These are phyloP conservation scores for Blastobotrys petasosporus DNA, from an alignment of 1,139 yeast genomes.

Conservation along the genomic window DNA sequence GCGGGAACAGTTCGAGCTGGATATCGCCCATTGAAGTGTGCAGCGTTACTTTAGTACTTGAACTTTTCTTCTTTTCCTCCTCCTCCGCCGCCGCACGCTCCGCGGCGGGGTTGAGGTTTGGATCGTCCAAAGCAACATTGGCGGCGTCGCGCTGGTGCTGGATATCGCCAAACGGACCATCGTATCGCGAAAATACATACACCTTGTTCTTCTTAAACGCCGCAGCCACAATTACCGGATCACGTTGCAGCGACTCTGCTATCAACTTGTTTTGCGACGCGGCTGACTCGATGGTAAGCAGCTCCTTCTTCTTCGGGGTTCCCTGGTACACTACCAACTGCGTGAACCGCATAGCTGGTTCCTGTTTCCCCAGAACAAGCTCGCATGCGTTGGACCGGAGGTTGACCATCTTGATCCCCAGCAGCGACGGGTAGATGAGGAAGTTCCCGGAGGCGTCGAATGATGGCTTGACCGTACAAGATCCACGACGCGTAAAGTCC, in stretches of 20 bases:
- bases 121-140: background rate
- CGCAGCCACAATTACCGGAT: conserved; percentile 37
- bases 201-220: conserved; percentile 32
- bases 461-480: conserved; percentile 16
- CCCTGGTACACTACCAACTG: conserved; percentile 34
- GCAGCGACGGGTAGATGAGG: conserved; percentile 33
- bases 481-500: conserved; percentile 23
- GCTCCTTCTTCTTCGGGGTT: conserved; percentile 17
- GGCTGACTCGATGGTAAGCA: conserved; percentile 33
- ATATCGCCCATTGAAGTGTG: conserved; percentile 48
- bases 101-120: too few species aligned
- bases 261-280: conserved; percentile 38
- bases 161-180: conserved; percentile 18
- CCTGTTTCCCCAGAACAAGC: conserved; percentile 35
- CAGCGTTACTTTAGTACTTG: conserved; percentile 23
- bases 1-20: conserved; percentile 35
- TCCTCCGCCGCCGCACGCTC: conserved; percentile 8
- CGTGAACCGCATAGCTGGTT: conserved; percentile 28
- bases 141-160: conserved; percentile 23
- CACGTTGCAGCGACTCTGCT: conserved; percentile 31
- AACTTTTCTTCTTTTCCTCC: background rate
- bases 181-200: conserved; percentile 33
- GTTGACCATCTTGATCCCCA: conserved; percentile 38
- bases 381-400: conserved; percentile 30
- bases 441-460: conserved; percentile 38